phyloP scores from a whole-genome alignment of 116 monocot genomes.

The Zostera marina region DNA sequence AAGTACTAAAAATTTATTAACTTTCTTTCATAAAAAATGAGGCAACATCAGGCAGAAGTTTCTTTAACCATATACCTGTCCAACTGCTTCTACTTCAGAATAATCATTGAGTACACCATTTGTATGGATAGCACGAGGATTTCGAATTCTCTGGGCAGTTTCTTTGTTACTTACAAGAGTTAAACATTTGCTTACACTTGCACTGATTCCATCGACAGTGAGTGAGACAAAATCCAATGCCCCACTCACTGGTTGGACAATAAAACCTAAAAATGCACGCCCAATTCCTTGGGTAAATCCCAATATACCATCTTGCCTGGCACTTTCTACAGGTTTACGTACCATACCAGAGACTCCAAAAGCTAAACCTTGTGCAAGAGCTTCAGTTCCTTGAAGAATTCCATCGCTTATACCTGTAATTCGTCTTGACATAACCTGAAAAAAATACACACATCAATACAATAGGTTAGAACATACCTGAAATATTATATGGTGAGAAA shows the following conservation, averaged over 20 bases:
- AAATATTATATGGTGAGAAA: neutral
- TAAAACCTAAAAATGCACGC: constrained; percentile 74
- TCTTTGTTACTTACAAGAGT: constrained; percentile 64
- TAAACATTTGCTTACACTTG: constrained; percentile 71
- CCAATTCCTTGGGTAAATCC: constrained; percentile 88
- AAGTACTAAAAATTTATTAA: constrained; percentile 16
- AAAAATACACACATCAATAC: neutral
- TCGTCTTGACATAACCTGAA: constrained; percentile 86
- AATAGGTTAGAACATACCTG: neutral
- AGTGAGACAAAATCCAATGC: constrained; percentile 87
- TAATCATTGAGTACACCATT: constrained; percentile 73
- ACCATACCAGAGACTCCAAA: constrained; percentile 96
- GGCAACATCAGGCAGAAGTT: neutral
- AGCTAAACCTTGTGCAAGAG: constrained; percentile 92
- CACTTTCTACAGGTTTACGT: constrained; percentile 81
- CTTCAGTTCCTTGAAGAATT: constrained; percentile 95
- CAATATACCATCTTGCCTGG: constrained; percentile 63
- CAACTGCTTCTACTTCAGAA: constrained; percentile 56
- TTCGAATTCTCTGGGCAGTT: constrained; percentile 54
- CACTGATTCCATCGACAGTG: constrained; percentile 91
- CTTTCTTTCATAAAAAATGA: neutral
- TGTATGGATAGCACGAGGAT: constrained; percentile 80
- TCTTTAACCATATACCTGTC: constrained; percentile 45
- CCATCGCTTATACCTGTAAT: constrained; percentile 97
- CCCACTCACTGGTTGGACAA: constrained; percentile 96